Base-by-base conservation (phyloP, 495 filamentous ascomycete genomes). In the Clohesyomyces aquaticus region DNA sequence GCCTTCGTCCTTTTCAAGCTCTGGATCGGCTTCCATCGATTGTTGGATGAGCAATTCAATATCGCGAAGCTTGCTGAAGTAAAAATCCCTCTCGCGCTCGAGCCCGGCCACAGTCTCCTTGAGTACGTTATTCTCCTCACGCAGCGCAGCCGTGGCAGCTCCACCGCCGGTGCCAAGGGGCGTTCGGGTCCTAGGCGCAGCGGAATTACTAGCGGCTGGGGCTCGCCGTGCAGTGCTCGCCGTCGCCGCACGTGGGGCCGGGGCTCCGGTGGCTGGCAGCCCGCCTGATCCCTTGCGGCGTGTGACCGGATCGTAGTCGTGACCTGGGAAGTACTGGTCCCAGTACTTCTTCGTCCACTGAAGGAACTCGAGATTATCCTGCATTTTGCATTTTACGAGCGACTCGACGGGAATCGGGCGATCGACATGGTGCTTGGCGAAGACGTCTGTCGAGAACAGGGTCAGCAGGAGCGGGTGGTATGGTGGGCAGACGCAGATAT, bases 361-460 rank as follows among this genome's bases (percentile, higher is more conserved):
- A 32, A 98, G 85, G 77, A 98, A 98, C 73, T 97, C 95, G 63
- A 98, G 91, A 80, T 98, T 98, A 75, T 98, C 94, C 79, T 98
- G 94, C 91, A 98, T 98, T 79, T 95, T 96, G 82, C 94, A 98
- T 77, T 97, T 98, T 66, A 91, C 83, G 58, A 98, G 87, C 67
- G 83, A 79, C 75, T 96, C 87, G 69, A 97, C 88, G 67, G 91
- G 92, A 63, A 98, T 85, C 23, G 87, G 86, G 68, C 90, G 91
- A 56, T 97, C 91, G 75, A 98, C 85, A 35, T 82, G 75, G 78
- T 98, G 93, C 68, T 87, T 86, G 35, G 88, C 83, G 74, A 98
- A 98, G 48, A 85, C 81, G 74, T 88, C 92, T 96, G 50, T 41
- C 32, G 16, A 21, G 26, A 32, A 19, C 26, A 56, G 52, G 46